Evolutionary conservation across 2,329 filamentous ascomycete species (phyloP).

Genomic region (Gremmenia infestans): DNA sequence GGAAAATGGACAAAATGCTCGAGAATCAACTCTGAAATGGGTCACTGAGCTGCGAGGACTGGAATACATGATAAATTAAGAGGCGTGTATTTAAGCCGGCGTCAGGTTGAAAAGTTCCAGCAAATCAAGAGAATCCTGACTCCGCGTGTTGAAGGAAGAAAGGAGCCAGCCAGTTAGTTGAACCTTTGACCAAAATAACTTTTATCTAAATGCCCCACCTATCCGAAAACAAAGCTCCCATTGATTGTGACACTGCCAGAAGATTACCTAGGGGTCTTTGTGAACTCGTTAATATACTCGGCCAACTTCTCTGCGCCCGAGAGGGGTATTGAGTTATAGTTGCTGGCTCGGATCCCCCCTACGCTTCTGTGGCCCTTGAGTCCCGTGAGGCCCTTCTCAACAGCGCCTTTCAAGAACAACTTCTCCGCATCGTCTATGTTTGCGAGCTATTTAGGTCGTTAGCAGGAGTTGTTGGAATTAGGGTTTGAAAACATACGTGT

Average conservation of each 20-base stretch:
- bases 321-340: slow-evolving; percentile 79
- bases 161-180: not conserved
- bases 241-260: not conserved
- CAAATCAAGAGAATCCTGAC: not conserved
- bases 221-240: not conserved
- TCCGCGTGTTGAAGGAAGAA: not conserved
- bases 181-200: not conserved
- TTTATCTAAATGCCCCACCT: not conserved
- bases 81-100: no score
- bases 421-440: slow-evolving; percentile 69
- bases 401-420: slow-evolving; percentile 69
- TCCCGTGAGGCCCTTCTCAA: slow-evolving; percentile 64
- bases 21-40: not conserved
- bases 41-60: no score
- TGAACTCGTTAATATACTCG: slow-evolving; percentile 54
- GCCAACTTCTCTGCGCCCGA: slow-evolving; percentile 64
- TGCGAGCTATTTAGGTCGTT: slow-evolving; percentile 29
- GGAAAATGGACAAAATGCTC: not conserved
- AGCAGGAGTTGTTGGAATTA: not conserved
- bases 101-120: not conserved
- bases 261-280: slow-evolving; percentile 22
- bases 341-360: slow-evolving; percentile 78
- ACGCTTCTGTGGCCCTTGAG: slow-evolving; percentile 87
- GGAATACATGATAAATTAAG: no score
- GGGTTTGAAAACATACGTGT: slow-evolving; percentile 34